Base-by-base conservation (phyloP, 495 filamentous ascomycete genomes). In the Trichoderma virens region DNA sequence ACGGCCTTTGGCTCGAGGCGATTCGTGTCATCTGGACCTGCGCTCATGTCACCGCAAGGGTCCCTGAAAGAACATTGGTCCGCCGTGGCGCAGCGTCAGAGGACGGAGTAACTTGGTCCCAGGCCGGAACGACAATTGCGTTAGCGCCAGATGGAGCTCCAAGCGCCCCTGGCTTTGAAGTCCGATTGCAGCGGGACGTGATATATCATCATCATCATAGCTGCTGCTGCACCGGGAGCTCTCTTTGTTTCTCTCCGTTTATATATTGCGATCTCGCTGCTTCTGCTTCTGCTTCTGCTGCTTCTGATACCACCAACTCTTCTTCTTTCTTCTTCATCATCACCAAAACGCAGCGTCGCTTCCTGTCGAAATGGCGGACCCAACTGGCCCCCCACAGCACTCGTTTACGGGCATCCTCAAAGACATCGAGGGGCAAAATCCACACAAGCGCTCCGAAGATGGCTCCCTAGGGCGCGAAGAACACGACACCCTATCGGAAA, bases 111-210 rank as follows among this genome's bases (percentile, higher is more conserved):
- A 56, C 47, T 27, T 27, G 47, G 47, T 14, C 47, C 47, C 20
- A 16, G 47, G 28, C 47, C 8, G 47, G 1, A 20, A n/a, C 7
- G 2, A 16, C 5, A 6, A 3, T 56, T 28, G 14, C 25, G 47
- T 56, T 56, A 56, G 47, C 47, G 47, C 47, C 47, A 56, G 47
- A 28, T 56, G 47, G 23, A 56, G 47, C 47, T 56, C 47, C 47
- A 28, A 16, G 47, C 20, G 47, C 47, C 47, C 47, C 47, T 56
- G 47, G 47, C 9, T 28, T 56, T 27, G 20, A 27, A 28, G 23
- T 16, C 25, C 8, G 25, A 3, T 28, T 56, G 20, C 23, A 28
- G 20, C 23, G n/a, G 20, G 47, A 28, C 20, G 20, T 56, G 47
- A 27, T 27, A 56, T 28, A 27, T 11, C 23, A 56, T 45, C 41